Percentiles rank a stretch among this genome's conserved stretches.
phyloP scores from a whole-genome alignment of 2,329 filamentous ascomycete genomes.

The Dactylonectria estremocensis region DNA sequence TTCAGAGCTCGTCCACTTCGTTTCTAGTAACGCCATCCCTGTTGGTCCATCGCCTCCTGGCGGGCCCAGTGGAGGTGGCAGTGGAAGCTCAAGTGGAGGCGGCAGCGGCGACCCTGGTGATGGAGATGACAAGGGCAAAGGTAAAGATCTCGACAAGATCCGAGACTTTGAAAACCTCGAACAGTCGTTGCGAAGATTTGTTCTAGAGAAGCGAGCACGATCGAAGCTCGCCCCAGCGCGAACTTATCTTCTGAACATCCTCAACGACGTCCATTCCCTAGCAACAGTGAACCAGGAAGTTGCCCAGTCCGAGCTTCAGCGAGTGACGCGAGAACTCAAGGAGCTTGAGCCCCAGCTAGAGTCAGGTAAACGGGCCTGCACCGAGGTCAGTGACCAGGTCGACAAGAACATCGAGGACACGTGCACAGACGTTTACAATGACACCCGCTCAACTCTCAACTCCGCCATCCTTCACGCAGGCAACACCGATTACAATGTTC shows the following conservation, averaged over 20 bases:
- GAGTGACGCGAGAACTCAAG: slow-evolving; percentile 84
- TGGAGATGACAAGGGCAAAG: slow-evolving; percentile 80
- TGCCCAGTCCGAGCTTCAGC: slow-evolving; percentile 85
- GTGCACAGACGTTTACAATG: slow-evolving; percentile 87
- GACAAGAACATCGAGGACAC: slow-evolving; percentile 88
- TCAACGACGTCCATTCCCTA: slow-evolving; percentile 87
- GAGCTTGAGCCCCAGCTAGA: slow-evolving; percentile 90
- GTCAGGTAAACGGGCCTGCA: slow-evolving; percentile 83
- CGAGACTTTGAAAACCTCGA: slow-evolving; percentile 93
- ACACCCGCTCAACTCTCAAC: slow-evolving; percentile 83
- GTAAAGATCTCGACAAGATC: slow-evolving; percentile 89
- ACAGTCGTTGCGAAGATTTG: slow-evolving; percentile 89
- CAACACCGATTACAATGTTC: slow-evolving; percentile 83
- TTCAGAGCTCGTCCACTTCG: slow-evolving; percentile 94
- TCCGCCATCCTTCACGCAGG: slow-evolving; percentile 84
- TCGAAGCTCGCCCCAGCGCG: slow-evolving; percentile 97
- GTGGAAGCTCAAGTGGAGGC: slow-evolving; percentile 68
- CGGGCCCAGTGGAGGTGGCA: slow-evolving; percentile 68
- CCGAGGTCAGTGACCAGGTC: slow-evolving; percentile 85
- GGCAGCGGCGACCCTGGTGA: slow-evolving; percentile 69
- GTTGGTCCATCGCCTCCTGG: slow-evolving; percentile 73
- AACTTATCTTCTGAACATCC: slow-evolving; percentile 94
- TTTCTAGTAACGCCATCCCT: slow-evolving; percentile 96
- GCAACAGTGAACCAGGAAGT: slow-evolving; percentile 91
- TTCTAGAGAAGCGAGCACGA: slow-evolving; percentile 93